Base-by-base conservation (phyloP, 768 basidiomycete genomes). In the Cystobasidium onofrii region DNA sequence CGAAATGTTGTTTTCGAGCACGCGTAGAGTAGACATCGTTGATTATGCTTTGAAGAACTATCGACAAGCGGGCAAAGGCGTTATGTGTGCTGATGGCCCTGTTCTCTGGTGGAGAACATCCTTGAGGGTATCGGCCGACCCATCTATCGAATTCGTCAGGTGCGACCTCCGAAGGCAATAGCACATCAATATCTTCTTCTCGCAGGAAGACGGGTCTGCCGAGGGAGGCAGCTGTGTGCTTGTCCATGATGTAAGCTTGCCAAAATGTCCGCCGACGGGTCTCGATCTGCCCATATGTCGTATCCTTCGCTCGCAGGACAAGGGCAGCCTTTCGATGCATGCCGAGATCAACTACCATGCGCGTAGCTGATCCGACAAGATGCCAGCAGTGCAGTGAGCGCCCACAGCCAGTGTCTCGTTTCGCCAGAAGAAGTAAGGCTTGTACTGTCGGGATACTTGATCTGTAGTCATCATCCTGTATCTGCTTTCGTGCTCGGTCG, bases 171-270 rank as follows among this genome's bases (percentile, higher is more conserved):
- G 54, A 71, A n/a, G 69, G 69, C 39, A 71, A 52, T 1, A 33
- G 29, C 25, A 71, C 69, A 29, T 71, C 69, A 27, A 71, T 71
- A 27, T 71, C 69, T 29, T 71, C 69, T 43, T 71, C 69, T 4
- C 69, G 69, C 4, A 71, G 44, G 34, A 71, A 71, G 10, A 71
- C 69, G 3, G 69, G 69, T 15, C 69, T 3, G 12, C 69, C 69
- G 33, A 71, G 55, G 17, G 69, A 71, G 1, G 69, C 69, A 13
- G 69, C 69, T 18, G 69, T 33, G 27, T 71, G 69, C 55, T 71
- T 71, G 55, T 71, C 69, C 69, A 71, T 71, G 55, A 71, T 71
- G 27, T 71, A 71, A n/a, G 69, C 69, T 25, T 71, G 69, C 69
- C 69, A 71, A 27, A 71, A 71, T 6, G 55, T 55, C 69, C 69